Evolutionary conservation across 169 alveolate genomes (phyloP), one percentile per base, ranked within the genome.

Genomic region (Miamiensis avidus): DNA sequence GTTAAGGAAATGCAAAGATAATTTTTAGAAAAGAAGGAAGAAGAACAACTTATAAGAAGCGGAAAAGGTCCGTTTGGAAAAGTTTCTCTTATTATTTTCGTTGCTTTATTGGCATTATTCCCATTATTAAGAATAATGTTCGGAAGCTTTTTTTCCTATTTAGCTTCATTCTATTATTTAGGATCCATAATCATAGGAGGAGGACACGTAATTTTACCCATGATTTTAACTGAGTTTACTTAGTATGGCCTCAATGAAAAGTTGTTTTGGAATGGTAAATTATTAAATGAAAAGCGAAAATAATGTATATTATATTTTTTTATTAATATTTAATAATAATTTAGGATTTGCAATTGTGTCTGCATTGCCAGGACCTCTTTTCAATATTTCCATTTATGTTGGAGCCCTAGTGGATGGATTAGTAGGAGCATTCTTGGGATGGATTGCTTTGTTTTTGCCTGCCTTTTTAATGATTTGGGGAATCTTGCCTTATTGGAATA

Each of bases 161-260:
- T 31, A 49, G 76, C 76, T 29, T n/a, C 31, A 49, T 79, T 79
- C 31, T 79, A 29, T 64, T 79, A 79, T 79, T 33, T 79, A 34
- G 84, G 84, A 28, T 79, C 84, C 65, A 34, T 79, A 29, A 27
- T 49, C 1, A 29, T 79, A 30, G 84, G 84, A 34, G 84, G 84
- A 34, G 84, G 84, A 1, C 76, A 79, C 64, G 84, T 79, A n/a
- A 74, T 69, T 29, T 34, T 79, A 34, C 76, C 84, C 1, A 29
- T 79, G 20, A 28, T 79, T 4, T 34, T 49, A 34, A n/a, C 33
- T n/a, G 33, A 79, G 29, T 79, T 79, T 64, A 49, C 75, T 16
- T 33, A 31, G 11, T 33, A 34, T 29, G 65, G 65, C 29, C 29
- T 79, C 11, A 49, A 30, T 28, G 34, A 65, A 27, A 72, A n/a